phyloP scores from a whole-genome alignment of 2,329 filamentous ascomycete species.

The Cladosporium colombiae region DNA sequence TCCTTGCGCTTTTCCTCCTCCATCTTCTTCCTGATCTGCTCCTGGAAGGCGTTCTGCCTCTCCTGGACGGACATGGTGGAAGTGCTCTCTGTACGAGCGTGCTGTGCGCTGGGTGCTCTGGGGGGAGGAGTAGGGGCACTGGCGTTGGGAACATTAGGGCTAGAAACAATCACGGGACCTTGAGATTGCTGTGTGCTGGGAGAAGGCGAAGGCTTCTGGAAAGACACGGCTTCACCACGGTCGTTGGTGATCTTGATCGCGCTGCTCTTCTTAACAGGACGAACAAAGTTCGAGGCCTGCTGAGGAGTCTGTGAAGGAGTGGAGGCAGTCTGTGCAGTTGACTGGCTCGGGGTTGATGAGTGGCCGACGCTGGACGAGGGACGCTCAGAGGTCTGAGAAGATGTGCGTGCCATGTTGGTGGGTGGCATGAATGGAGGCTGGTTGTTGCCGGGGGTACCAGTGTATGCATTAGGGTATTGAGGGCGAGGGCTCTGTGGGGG shows the following conservation, averaged over 20 bases:
- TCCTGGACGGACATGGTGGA: slow-evolving; percentile 74
- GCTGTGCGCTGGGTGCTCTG: slow-evolving; percentile 68
- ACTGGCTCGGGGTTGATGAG: slow-evolving; percentile 44
- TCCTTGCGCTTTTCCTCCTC: slow-evolving; percentile 44
- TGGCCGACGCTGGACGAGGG: slow-evolving; percentile 63
- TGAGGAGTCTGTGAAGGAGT: slow-evolving; percentile 59
- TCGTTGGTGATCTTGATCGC: slow-evolving; percentile 83
- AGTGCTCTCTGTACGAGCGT: slow-evolving; percentile 70
- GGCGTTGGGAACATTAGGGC: slow-evolving; percentile 53
- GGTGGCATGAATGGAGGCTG: slow-evolving; percentile 60
- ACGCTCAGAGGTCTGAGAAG: slow-evolving; percentile 72
- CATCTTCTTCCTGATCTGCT: slow-evolving; percentile 64
- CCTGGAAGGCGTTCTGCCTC: slow-evolving; percentile 63
- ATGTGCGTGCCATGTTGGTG: slow-evolving; percentile 73
- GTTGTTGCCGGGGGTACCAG: slow-evolving; percentile 46
- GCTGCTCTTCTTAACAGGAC: slow-evolving; percentile 67
- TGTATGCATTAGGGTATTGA: slow-evolving; percentile 51
- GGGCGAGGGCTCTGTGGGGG: slow-evolving; percentile 49
- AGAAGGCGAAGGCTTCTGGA: slow-evolving; percentile 59
- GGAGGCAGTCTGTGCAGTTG: slow-evolving; percentile 49
- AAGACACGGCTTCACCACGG: slow-evolving; percentile 72
- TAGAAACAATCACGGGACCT: slow-evolving; percentile 67
- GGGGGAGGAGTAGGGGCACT: slow-evolving; percentile 69
- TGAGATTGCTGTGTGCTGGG: slow-evolving; percentile 58
- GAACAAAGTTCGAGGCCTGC: slow-evolving; percentile 63